These are phyloP conservation scores for Cercospora citrullina DNA, from an alignment of 2,329 filamentous ascomycete species.

Conservation along the genomic window DNA sequence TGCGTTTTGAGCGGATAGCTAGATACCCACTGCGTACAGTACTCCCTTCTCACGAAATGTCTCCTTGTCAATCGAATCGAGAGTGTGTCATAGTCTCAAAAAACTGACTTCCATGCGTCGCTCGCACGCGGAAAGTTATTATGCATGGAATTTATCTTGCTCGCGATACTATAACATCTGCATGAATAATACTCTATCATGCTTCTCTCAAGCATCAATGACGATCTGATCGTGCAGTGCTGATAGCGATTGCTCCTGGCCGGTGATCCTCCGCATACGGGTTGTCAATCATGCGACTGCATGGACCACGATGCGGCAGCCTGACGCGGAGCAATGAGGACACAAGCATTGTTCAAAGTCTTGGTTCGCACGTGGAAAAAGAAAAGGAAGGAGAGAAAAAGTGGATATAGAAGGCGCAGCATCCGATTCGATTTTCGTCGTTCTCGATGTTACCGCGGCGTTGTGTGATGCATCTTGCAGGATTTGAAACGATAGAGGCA, in stretches of 20 bases:
- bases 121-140: background rate
- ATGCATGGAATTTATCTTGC: background rate
- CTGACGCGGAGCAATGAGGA: background rate
- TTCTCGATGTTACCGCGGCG: background rate
- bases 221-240: background rate
- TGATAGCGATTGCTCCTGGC: background rate
- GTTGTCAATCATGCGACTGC: background rate
- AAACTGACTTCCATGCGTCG: background rate
- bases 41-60: background rate
- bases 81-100: background rate
- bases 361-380: background rate
- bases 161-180: background rate
- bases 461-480: background rate
- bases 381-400: background rate
- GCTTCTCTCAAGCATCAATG: background rate
- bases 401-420: background rate
- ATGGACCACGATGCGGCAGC: background rate
- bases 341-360: background rate
- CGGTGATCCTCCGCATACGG: background rate
- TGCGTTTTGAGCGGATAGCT: background rate
- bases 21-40: background rate
- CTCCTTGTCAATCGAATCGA: background rate
- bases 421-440: background rate
- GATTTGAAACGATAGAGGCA: background rate
- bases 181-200: background rate